Conservation (phyloP, 148 eudicot species). For the Arctostaphylos glauca region DNA sequence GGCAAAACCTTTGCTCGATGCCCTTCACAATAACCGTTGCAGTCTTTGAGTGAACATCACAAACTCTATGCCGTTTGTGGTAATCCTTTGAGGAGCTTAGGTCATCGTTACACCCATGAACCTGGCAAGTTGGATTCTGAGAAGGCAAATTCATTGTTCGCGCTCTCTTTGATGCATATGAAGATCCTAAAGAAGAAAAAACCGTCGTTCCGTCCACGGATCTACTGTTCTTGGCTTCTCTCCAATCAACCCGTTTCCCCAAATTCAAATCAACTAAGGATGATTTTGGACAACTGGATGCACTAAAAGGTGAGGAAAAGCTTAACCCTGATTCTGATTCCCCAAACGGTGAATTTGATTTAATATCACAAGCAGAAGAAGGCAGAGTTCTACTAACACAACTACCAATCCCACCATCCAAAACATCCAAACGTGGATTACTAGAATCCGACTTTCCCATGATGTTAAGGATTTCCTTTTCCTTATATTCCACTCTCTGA, state of each 20-base stretch:
- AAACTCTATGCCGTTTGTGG: conserved; percentile 49
- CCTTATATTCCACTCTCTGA: conserved; percentile 27
- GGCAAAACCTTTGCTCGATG: conserved; percentile 87
- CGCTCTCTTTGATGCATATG: conserved; percentile 30
- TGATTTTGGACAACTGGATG: conserved; percentile 26
- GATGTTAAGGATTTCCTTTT: conserved; percentile 33
- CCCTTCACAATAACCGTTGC: conserved; percentile 78
- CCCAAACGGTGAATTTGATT: conserved; percentile 20
- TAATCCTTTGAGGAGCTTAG: conserved; percentile 42
- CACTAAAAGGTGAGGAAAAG: conserved; percentile 22
- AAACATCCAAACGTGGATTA: conserved; percentile 27
- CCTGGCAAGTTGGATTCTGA: conserved; percentile 36
- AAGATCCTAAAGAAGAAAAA: conserved; percentile 21
- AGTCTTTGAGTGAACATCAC: conserved; percentile 47
- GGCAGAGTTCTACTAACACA: conserved; percentile 23
- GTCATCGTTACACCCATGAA: conserved; percentile 47
- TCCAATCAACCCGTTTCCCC: conserved; percentile 33
- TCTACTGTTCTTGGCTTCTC: conserved; percentile 16
- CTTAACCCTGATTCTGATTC: conserved; percentile 25
- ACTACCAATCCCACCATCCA: conserved; percentile 31
- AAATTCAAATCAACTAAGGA: conserved; percentile 40
- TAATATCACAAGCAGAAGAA: conserved; percentile 14
- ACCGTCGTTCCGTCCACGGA: background rate
- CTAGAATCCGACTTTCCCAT: conserved; percentile 29
- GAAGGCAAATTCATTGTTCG: conserved; percentile 20